Conservation (phyloP, 768 basidiomycete species). For the Trametes meyenii region DNA sequence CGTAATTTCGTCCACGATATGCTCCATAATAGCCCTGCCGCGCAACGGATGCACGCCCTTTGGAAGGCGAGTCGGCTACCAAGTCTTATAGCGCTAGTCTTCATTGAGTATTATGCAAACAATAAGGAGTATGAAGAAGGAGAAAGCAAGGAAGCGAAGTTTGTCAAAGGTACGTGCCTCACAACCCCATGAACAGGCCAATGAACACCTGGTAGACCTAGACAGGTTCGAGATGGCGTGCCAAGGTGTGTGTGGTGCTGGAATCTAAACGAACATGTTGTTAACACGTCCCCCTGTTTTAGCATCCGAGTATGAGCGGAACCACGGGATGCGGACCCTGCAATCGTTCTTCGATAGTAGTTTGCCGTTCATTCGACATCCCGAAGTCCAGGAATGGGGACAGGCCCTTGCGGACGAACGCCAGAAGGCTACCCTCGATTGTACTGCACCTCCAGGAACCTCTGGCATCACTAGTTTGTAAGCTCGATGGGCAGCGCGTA, state of each 20-base stretch:
- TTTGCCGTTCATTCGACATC: constrained; percentile 68
- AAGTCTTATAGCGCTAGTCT: neutral
- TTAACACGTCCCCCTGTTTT: neutral
- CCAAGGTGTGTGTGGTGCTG: constrained; percentile 57
- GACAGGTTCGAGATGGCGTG: constrained; percentile 88
- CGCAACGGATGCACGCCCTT: constrained; percentile 64
- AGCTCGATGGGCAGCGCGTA: no score
- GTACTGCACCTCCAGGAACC: no score
- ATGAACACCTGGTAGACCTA: constrained; percentile 53
- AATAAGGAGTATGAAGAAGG: constrained; percentile 85
- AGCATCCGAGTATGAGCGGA: constrained; percentile 78
- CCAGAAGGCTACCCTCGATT: constrained; percentile 18
- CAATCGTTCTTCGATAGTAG: constrained; percentile 85
- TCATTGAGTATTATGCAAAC: neutral
- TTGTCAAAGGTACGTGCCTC: constrained; percentile 71
- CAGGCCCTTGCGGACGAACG: constrained; percentile 56
- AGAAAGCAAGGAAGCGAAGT: constrained; percentile 70
- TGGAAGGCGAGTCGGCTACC: constrained; percentile 56
- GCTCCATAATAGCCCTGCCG: constrained; percentile 75
- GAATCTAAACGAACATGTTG: no score
- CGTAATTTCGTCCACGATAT: constrained; percentile 86
- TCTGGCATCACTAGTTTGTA: neutral
- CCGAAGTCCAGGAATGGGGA: constrained; percentile 77
- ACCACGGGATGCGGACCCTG: constrained; percentile 48
- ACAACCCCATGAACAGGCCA: neutral